Conservation (phyloP, 2,329 filamentous ascomycete genomes). For the Pyrenophora seminiperda region DNA sequence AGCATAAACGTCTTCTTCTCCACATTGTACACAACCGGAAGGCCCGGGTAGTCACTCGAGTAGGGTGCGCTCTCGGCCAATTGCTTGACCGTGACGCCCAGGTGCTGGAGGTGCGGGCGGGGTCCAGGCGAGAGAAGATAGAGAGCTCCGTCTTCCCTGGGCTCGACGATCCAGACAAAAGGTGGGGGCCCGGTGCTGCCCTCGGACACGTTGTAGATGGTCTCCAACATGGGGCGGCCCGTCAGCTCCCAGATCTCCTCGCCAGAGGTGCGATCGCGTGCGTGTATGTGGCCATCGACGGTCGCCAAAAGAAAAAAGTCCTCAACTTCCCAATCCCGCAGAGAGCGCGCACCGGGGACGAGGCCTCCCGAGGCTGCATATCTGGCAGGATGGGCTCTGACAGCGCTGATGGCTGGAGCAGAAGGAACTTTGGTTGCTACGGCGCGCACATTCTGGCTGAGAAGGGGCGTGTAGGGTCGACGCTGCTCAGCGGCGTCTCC, state of each 20-base stretch:
- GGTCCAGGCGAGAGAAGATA: conserved; percentile 80
- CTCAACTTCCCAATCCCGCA: conserved; percentile 99
- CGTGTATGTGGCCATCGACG: conserved; percentile 95
- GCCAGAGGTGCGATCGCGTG: conserved; percentile 85
- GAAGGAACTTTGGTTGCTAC: conserved; percentile 74
- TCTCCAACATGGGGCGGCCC: conserved; percentile 89
- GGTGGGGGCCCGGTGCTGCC: conserved; percentile 59
- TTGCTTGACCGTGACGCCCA: conserved; percentile 79
- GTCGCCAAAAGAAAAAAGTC: conserved; percentile 99
- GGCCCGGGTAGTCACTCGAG: conserved; percentile 67
- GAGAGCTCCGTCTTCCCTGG: conserved; percentile 81
- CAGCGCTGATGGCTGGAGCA: conserved; percentile 88
- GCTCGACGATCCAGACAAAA: conserved; percentile 94
- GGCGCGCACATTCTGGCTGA: conserved; percentile 79
- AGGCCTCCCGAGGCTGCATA: conserved; percentile 54
- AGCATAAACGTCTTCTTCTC: conserved; percentile 90
- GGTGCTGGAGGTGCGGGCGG: conserved; percentile 65
- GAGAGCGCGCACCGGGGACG: conserved; percentile 82
- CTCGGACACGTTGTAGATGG: conserved; percentile 69
- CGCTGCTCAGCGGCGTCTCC: conserved; percentile 30
- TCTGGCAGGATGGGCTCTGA: conserved; percentile 86
- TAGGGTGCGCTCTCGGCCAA: conserved; percentile 84
- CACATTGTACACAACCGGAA: conserved; percentile 82
- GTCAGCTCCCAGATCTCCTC: conserved; percentile 83
- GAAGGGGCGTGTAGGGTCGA: conserved; percentile 33